Percentiles rank a stretch among this genome's conserved stretches.
phyloP scores from a whole-genome alignment of 257 asterid genomes.

The Anisodus tanguticus region DNA sequence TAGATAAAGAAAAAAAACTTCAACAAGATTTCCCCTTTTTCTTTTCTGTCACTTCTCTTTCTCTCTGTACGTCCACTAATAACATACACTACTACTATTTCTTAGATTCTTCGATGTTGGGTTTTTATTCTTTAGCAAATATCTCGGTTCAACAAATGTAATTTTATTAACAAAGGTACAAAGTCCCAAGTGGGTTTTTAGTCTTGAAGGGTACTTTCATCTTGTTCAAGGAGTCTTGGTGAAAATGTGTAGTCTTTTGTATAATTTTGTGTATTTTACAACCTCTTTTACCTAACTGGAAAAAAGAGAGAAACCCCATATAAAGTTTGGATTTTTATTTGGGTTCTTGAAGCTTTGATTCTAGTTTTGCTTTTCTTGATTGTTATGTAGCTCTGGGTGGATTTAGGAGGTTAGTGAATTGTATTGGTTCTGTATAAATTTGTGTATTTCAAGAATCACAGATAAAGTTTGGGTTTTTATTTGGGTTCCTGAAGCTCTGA shows the following conservation, averaged over 20 bases:
- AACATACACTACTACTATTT: neutral
- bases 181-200: neutral
- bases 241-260: neutral
- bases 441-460: neutral
- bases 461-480: neutral
- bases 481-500: neutral
- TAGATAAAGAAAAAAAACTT: constrained; percentile 28
- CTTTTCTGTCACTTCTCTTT: neutral
- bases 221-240: constrained; percentile 17
- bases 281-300: neutral
- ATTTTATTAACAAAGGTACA: neutral
- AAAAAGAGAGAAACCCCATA: neutral
- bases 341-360: neutral
- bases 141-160: constrained; percentile 17
- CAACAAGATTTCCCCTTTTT: neutral
- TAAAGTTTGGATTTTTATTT: neutral
- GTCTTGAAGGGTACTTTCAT: neutral
- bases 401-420: neutral
- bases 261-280: neutral
- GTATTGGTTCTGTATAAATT: neutral
- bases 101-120: constrained; percentile 21
- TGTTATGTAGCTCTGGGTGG: neutral
- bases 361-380: neutral
- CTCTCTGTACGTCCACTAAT: constrained; percentile 26
- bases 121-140: neutral